A percentile compares a stretch with the other conserved stretches of the same genome.
phyloP scores from a whole-genome alignment of 225 moss, liverwort and hornwort species.

The Sphagnum tenellum region DNA sequence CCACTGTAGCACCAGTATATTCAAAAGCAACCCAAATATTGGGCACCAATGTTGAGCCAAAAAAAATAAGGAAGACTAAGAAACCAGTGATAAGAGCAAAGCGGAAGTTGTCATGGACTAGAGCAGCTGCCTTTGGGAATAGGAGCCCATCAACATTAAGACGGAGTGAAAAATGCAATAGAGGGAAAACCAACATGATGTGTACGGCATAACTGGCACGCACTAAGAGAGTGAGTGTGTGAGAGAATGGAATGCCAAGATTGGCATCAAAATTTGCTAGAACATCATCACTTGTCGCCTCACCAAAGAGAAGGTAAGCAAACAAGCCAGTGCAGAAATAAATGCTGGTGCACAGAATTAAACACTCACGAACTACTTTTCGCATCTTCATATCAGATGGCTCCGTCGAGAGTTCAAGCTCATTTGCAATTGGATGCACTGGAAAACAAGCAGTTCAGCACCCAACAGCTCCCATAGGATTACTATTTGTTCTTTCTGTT shows the following conservation, averaged over 20 bases:
- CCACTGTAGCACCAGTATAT: slow-evolving; percentile 83
- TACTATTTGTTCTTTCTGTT: too few species aligned
- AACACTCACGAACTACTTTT: slow-evolving; percentile 40
- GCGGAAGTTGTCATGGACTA: slow-evolving; percentile 49
- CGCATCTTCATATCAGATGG: slow-evolving; percentile 45
- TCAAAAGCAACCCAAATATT: slow-evolving; percentile 87
- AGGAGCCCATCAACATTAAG: slow-evolving; percentile 73
- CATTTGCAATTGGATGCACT: slow-evolving; percentile 95
- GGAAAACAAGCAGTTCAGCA: neutral
- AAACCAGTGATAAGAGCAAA: slow-evolving; percentile 59
- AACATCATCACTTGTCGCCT: slow-evolving; percentile 60
- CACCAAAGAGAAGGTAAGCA: slow-evolving; percentile 84
- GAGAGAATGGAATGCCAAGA: slow-evolving; percentile 62
- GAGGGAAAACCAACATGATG: slow-evolving; percentile 91
- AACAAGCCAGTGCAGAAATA: slow-evolving; percentile 78
- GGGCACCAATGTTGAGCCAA: slow-evolving; percentile 71
- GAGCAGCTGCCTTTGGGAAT: slow-evolving; percentile 52
- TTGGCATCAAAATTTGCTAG: slow-evolving; percentile 82
- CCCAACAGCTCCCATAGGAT: too few species aligned
- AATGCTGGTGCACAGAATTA: slow-evolving; percentile 55
- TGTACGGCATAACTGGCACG: slow-evolving; percentile 82
- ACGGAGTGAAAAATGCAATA: slow-evolving; percentile 83
- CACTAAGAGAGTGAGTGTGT: slow-evolving; percentile 43
- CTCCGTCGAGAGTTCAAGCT: slow-evolving; percentile 43
- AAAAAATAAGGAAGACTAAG: slow-evolving; percentile 43